These are phyloP conservation scores for Venturia oleaginea DNA, from an alignment of 2,329 filamentous ascomycete genomes.

Conservation along the genomic window DNA sequence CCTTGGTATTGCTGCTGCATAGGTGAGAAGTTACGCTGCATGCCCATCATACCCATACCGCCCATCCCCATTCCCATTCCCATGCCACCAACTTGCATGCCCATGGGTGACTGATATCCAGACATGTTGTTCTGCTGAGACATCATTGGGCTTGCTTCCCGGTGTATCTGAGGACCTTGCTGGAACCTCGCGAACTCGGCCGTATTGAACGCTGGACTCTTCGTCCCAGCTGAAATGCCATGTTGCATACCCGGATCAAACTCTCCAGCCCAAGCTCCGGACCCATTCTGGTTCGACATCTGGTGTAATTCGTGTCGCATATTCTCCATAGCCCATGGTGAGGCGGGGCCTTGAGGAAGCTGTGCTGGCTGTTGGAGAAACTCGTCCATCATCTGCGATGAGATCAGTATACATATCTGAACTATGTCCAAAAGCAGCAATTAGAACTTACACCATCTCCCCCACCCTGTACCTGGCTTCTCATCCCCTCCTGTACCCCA, in stretches of 20 bases:
- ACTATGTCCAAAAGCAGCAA: background rate
- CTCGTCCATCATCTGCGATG: conserved; percentile 75
- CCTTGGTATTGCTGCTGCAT: conserved; percentile 19
- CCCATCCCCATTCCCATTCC: conserved; percentile 45
- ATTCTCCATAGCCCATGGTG: conserved; percentile 59
- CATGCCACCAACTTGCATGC: conserved; percentile 37
- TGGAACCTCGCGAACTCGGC: conserved; percentile 86
- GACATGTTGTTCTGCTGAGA: conserved; percentile 33
- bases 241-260: conserved; percentile 49
- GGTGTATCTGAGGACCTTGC: conserved; percentile 51
- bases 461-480: conserved; percentile 59
- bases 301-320: conserved; percentile 52
- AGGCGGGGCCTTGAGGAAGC: conserved; percentile 44
- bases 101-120: conserved; percentile 37
- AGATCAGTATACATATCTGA: conserved; percentile 8
- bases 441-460: conserved; percentile 45
- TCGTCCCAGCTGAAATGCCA: conserved; percentile 63
- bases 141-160: conserved; percentile 51
- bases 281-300: conserved; percentile 41
- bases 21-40: conserved; percentile 37
- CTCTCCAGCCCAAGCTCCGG: conserved; percentile 54
- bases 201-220: conserved; percentile 63
- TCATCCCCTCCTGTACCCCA: conserved; percentile 65
- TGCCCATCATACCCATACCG: conserved; percentile 44
- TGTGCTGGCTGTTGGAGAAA: conserved; percentile 74